Evolutionary conservation across 148 eudicot species (phyloP), one percentile per base, ranked within the genome.

Genomic region (Cornus controversa): DNA sequence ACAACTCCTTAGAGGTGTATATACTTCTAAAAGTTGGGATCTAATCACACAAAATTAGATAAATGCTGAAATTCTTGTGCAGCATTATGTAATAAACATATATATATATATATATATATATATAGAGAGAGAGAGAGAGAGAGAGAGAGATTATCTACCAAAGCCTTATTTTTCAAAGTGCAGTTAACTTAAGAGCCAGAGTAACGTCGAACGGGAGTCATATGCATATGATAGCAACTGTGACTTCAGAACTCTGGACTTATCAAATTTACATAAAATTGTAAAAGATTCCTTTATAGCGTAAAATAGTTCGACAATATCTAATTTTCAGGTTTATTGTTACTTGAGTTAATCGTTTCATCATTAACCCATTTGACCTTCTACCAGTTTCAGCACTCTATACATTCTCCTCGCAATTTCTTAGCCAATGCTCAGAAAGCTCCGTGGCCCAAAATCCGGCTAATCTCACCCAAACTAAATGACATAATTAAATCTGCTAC

Each of bases 1-100:
- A 40, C 45, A 40, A 40, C 45, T 40, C 45, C 45, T 40, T 40
- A 40, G 45, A 2, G 6, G 37, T 36, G 37, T 36, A 36, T 36
- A 2, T 36, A 36, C 37, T 36, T 36, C 37, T 36, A 2, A 36
- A 36, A 36, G 2, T 36, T 36, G 37, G 4, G 54, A 69, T 74
- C 78, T 78, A 68, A 66, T 76, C 65, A 71, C 62, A 71, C 22
- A 29, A 73, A 62, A 62, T 64, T 42, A 62, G 20, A 60, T 40
- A 16, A 54, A 26, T 15, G 28, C 68, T 7, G 2, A 36, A 27
- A 31, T 2, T 15, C 64, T 47, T 31, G 54, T 22, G 64, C 25
- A n/a, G 4, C 57, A 79, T 31, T 71, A 53, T 1, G 54, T 29
- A 29, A 1, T 28, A 16, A 0, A 18, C 24, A 57, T 2, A 11